phyloP scores from a whole-genome alignment of 164 flowering plant species.

The Magnolia kwangsiensis region DNA sequence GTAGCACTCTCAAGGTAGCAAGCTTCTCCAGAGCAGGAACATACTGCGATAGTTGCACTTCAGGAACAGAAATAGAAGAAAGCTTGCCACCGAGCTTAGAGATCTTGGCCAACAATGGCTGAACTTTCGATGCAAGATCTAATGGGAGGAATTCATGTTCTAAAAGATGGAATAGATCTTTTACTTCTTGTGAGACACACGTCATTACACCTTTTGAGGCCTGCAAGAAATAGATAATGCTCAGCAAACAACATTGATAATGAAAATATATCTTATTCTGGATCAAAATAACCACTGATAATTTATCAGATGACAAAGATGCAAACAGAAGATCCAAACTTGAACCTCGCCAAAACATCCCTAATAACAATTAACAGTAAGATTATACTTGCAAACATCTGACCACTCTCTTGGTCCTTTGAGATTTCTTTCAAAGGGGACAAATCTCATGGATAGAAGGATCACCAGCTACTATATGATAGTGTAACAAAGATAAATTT shows the following conservation, averaged over 20 bases:
- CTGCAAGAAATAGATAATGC: constrained; percentile 28
- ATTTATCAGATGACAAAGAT: too few relatives aligned
- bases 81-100: constrained; percentile 84
- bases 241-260: background rate
- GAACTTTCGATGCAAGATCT: constrained; percentile 68
- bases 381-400: too few relatives aligned
- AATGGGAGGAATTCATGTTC: constrained; percentile 81
- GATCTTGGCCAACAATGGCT: constrained; percentile 66
- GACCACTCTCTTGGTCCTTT: too few relatives aligned
- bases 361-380: too few relatives aligned
- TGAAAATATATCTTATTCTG: background rate
- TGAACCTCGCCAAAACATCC: too few relatives aligned
- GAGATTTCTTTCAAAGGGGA: too few relatives aligned
- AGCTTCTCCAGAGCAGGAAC: constrained; percentile 82
- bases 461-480: too few relatives aligned
- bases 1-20: constrained; percentile 74
- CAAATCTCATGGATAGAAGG: too few relatives aligned
- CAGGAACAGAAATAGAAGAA: constrained; percentile 79
- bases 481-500: too few relatives aligned
- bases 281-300: background rate
- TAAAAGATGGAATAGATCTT: constrained; percentile 72
- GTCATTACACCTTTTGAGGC: constrained; percentile 81
- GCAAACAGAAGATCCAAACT: too few relatives aligned
- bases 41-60: constrained; percentile 76
- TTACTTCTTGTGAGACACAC: constrained; percentile 84